These are phyloP conservation scores for Cucumis melo DNA, from an alignment of 306 rosid genomes.

Conservation along the genomic window DNA sequence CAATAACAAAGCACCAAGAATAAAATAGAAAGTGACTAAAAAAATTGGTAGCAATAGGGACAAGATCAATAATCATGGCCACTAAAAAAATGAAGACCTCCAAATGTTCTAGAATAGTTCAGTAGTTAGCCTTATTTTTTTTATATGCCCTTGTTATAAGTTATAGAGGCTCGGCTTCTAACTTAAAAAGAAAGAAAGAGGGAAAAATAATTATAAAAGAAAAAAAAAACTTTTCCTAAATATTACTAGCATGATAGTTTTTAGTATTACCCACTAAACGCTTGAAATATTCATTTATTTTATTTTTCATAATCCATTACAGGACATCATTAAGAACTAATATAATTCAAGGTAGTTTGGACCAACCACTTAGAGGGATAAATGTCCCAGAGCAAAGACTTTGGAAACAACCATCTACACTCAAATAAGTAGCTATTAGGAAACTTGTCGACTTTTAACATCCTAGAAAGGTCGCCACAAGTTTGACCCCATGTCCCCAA, in stretches of 20 bases:
- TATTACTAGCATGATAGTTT: neutral
- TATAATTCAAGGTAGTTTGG: neutral
- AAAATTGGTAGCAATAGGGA: neutral
- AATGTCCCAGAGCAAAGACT: neutral
- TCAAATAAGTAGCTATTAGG: neutral
- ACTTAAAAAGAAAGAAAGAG: no score
- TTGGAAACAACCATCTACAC: neutral
- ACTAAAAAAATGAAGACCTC: neutral
- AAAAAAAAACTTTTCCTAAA: neutral
- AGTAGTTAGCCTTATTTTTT: no score
- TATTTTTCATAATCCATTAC: neutral
- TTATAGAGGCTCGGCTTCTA: no score
- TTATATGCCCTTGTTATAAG: no score
- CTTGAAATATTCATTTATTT: neutral
- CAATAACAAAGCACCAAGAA: neutral
- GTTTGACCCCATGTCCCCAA: neutral
- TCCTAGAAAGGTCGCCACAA: neutral
- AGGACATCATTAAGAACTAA: neutral
- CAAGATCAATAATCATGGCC: neutral
- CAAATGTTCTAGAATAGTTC: neutral
- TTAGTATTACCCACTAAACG: neutral
- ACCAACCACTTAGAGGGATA: neutral
- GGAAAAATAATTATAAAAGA: no score
- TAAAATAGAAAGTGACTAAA: neutral
- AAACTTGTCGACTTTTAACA: neutral